Evolutionary conservation across 2,329 filamentous ascomycete species (phyloP), one percentile per base, ranked within the genome.

Genomic region (Fusarium keratoplasticum): DNA sequence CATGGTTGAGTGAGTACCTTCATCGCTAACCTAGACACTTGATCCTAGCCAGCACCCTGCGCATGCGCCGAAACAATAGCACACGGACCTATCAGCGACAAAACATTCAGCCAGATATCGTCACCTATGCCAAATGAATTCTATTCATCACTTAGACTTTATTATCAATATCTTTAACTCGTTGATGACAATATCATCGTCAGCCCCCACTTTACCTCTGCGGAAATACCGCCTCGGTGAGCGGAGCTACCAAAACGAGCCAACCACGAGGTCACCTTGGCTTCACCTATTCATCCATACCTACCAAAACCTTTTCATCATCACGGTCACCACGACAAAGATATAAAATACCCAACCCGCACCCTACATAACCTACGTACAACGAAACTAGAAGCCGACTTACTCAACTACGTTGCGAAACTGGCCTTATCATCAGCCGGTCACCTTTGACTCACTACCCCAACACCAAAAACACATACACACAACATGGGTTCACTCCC

Each of bases 401-500:
- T 14, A 20, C 27, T 6, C 18, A 52, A 31, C 18, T 52, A 20
- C 14, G n/a, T 14, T 29, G 4, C 25, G 40, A 33, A 35, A 54
- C 16, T 25, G 10, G 27, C 18, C 47, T 52, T 29, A 52, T 40
- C 52, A 57, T 47, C 18, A 27, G 52, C 18, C 20, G 11, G n/a
- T 57, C 36, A 27, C 22, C 14, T 33, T 31, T 20, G 16, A 52
- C 27, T 35, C 35, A 25, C 33, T n/a, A 55, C 10, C 22, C 33
- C 25, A 61, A 33, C 22, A 40, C 52, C 31, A 36, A 16, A 13
- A 33, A 22, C 18, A 25, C 29, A 55, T 38, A 36, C 33, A 64
- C n/a, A 66, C 55, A 80, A 20, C 36, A 83, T 83, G 82, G 81
- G 77, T 20, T 83, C 82, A 18, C 78, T 77, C 65, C 80, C 80